Base-by-base conservation (phyloP, 1,139 yeast species). In the Yamadazyma conglobata region DNA sequence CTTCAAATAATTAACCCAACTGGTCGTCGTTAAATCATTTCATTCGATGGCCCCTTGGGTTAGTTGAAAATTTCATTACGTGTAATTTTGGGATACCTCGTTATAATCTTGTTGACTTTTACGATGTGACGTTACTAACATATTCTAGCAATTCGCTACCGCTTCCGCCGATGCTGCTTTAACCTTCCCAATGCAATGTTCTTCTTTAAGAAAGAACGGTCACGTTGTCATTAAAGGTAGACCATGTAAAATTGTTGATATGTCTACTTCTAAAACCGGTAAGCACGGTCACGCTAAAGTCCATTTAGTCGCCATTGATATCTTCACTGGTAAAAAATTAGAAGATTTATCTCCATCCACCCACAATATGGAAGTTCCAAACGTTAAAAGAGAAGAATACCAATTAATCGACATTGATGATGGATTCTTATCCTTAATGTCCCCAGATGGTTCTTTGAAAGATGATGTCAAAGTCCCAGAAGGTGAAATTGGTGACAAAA, bases 281-380 rank as follows among this genome's bases (percentile, higher is more conserved):
- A 91, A 91, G 96, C 98, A 91, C 84, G 98, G 98, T 75, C 98
- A 91, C 91, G 98, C 98, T 68, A 91, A 91, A 82, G 98, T 91
- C 71, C 97, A 91, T 75, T 81, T 91, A 76, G 96, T 91, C 52
- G 97, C 97, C 67, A 81, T 84, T 58, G 98, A 91, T 70, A 89
- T 91, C 69, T 91, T 91, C 89, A 91, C 98, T 60, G 88, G 89
- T 72, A 93, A 91, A 89, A 91, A 91, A 79, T 82, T 89, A 72
- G 98, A 91, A 79, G 98, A 91, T 73, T 85, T 91, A 69, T 91
- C 98, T 52, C 98, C 98, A 73, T 91, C 98, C 48, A 91, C 98
- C 77, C 98, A 91, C 81, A 91, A 91, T 77, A 89, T 91, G 97
- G 97, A 91, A 73, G 97, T 91, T 64, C 98, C 98, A 74, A 82